These are phyloP conservation scores for Phytophthora chlamydospora DNA, from an alignment of 352 stramenopile species.

Conservation along the genomic window DNA sequence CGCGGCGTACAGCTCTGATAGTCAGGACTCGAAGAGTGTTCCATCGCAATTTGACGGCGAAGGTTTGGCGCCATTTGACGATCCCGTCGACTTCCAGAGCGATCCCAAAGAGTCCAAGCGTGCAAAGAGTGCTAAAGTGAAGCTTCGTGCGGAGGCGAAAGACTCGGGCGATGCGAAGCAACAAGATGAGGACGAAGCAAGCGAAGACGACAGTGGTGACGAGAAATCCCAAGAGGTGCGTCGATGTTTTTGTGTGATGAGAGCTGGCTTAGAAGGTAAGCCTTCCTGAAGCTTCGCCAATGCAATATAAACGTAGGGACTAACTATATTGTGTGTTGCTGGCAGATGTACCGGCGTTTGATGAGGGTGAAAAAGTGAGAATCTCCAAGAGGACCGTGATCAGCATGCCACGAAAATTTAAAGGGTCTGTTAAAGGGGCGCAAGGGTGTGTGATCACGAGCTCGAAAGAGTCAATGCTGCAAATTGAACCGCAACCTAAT, in stretches of 20 bases:
- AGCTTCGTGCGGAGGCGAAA: background rate
- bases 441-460: background rate
- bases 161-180: background rate
- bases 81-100: background rate
- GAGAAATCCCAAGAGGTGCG: constrained; percentile 20
- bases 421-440: background rate
- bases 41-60: background rate
- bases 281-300: constrained; percentile 9
- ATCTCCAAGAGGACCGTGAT: constrained; percentile 18
- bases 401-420: constrained; percentile 21
- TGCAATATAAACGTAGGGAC: background rate
- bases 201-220: constrained; percentile 1
- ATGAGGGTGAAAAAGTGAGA: constrained; percentile 1
- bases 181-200: constrained; percentile 1
- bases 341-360: constrained; percentile 4
- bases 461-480: background rate
- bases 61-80: background rate
- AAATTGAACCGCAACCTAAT: too few species aligned
- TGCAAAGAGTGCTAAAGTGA: constrained; percentile 1
- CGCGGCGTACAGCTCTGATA: constrained; percentile 5
- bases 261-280: constrained; percentile 22
- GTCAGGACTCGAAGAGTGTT: constrained; percentile 23
- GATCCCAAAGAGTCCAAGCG: background rate
- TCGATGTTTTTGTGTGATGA: constrained; percentile 24
- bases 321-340: background rate